A percentile compares a stretch with the other conserved stretches of the same genome.
phyloP scores from a whole-genome alignment of 495 filamentous ascomycete genomes.

The Astrocystis sublimbata region DNA sequence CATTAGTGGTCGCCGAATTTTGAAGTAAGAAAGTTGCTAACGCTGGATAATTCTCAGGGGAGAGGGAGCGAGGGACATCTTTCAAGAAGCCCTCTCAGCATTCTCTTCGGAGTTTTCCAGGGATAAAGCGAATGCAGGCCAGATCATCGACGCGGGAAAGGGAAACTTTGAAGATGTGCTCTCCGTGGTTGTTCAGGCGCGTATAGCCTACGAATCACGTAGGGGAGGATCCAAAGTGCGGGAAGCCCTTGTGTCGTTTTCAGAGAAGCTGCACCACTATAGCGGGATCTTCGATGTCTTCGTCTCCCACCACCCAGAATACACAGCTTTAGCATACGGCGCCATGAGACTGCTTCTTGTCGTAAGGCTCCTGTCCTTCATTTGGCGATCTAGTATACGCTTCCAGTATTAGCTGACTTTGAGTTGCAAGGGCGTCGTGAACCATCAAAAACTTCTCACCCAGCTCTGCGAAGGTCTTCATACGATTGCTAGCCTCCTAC shows the following conservation, averaged over 20 bases:
- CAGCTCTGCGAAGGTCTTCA: neutral
- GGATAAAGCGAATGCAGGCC: neutral
- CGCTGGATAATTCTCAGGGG: neutral
- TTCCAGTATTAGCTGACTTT: neutral
- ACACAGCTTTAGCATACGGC: slow-evolving; percentile 37
- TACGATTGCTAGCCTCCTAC: neutral
- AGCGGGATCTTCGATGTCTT: slow-evolving; percentile 24
- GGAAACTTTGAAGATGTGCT: neutral
- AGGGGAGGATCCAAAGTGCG: slow-evolving; percentile 15
- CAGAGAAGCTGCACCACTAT: slow-evolving; percentile 23
- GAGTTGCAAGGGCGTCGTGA: neutral
- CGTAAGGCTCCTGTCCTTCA: neutral
- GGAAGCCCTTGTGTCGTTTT: slow-evolving; percentile 18
- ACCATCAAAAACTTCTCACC: neutral
- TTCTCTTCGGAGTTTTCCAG: neutral
- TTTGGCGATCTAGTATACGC: neutral
- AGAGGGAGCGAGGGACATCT: neutral
- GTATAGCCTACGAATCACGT: neutral
- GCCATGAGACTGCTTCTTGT: neutral
- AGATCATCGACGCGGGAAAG: neutral
- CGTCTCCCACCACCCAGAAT: slow-evolving; percentile 35
- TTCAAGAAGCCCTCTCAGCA: neutral
- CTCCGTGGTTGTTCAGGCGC: neutral
- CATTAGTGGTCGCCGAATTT: neutral
- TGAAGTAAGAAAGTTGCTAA: neutral